phyloP scores from a whole-genome alignment of 768 basidiomycete genomes.

The Nevesoporus exiguus region DNA sequence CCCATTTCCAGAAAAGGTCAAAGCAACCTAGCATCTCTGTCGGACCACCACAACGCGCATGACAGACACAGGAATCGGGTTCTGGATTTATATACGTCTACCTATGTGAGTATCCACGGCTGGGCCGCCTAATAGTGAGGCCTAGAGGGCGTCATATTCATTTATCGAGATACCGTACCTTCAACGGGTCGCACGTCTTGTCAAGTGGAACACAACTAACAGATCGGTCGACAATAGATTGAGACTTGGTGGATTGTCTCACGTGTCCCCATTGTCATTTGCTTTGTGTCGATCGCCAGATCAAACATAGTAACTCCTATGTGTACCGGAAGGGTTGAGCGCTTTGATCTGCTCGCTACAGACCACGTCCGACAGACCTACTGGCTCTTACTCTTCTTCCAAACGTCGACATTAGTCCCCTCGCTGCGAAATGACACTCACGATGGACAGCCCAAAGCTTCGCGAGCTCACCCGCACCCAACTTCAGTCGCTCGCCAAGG shows the following conservation, averaged over 20 bases:
- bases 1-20: neutral
- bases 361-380: neutral
- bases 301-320: neutral
- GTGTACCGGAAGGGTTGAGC: neutral
- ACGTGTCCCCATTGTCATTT: neutral
- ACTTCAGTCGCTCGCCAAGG: slow-evolving; percentile 28
- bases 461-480: slow-evolving; percentile 18
- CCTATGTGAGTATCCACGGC: neutral
- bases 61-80: neutral
- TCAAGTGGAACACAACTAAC: neutral
- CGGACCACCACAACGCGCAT: neutral
- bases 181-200: neutral
- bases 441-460: slow-evolving; percentile 19
- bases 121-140: neutral
- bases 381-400: neutral
- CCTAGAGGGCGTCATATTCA: neutral
- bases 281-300: neutral
- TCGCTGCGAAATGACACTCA: neutral
- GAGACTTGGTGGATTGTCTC: neutral
- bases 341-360: neutral
- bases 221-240: neutral
- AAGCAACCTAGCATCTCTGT: neutral
- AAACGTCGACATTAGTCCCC: neutral
- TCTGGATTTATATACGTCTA: neutral
- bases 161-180: neutral